Evolutionary conservation across 1,139 yeast genomes (phyloP).

Genomic region (Taphrina pruni): DNA sequence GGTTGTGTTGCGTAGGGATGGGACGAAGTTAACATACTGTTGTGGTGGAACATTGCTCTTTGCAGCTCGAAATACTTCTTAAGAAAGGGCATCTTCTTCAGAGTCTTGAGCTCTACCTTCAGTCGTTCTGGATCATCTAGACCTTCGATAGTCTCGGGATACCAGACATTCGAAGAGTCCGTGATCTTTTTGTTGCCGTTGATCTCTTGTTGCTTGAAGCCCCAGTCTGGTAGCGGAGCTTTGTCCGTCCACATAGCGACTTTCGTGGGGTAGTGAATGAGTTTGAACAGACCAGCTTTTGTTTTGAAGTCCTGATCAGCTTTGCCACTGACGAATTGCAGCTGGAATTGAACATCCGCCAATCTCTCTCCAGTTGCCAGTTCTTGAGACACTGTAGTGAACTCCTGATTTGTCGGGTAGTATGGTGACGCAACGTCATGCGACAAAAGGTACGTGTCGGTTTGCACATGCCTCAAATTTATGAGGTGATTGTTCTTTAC

Average conservation of each 20-base stretch:
- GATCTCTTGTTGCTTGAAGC: conserved; percentile 85
- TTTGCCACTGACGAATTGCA: conserved; percentile 64
- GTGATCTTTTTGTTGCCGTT: conserved; percentile 86
- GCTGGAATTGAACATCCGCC: conserved; percentile 78
- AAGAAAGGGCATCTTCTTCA: conserved; percentile 70
- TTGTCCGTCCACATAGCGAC: conserved; percentile 96
- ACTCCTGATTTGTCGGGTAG: conserved; percentile 87
- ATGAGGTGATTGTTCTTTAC: conserved; percentile 69
- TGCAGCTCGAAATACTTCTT: conserved; percentile 91
- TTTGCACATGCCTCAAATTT: conserved; percentile 80
- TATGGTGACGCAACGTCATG: conserved; percentile 99
- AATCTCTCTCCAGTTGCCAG: conserved; percentile 62
- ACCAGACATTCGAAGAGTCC: conserved; percentile 76
- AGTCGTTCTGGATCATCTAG: conserved; percentile 66
- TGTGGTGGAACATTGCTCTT: conserved; percentile 85
- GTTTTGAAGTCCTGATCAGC: conserved; percentile 66
- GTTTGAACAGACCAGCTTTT: conserved; percentile 68
- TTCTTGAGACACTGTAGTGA: conserved; percentile 73
- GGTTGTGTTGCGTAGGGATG: conserved; percentile 98
- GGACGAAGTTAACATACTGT: conserved; percentile 80
- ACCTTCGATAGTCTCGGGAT: conserved; percentile 71
- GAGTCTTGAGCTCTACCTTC: conserved; percentile 60
- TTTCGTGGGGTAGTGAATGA: conserved; percentile 81
- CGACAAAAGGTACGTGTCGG: conserved; percentile 77
- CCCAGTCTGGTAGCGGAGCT: conserved; percentile 91